Conservation (phyloP, 148 eudicot species). For the Hydrangea macrophylla region DNA sequence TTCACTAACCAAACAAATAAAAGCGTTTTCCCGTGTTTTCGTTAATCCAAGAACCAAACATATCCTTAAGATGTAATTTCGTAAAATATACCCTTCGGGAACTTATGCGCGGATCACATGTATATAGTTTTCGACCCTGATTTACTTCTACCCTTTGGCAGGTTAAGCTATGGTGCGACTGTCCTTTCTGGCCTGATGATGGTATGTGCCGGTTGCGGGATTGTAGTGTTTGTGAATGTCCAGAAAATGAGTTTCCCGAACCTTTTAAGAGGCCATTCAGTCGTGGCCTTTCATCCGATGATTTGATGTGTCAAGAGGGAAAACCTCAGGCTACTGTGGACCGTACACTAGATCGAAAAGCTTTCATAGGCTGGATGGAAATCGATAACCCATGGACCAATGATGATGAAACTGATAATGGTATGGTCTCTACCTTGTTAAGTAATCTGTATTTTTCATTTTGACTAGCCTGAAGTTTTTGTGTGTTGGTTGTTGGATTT, state of each 20-base stretch:
- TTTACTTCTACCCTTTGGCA: conserved; percentile 5
- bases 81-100: background rate
- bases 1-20: no score
- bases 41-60: background rate
- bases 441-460: no score
- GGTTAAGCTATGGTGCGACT: conserved; percentile 44
- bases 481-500: background rate
- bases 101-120: background rate
- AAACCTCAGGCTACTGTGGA: conserved; percentile 55
- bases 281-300: conserved; percentile 35
- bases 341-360: conserved; percentile 45
- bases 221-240: conserved; percentile 54
- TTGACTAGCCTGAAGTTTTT: background rate
- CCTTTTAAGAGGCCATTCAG: conserved; percentile 22
- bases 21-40: background rate
- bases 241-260: conserved; percentile 44
- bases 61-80: no score
- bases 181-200: conserved; percentile 48
- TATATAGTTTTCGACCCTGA: background rate
- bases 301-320: conserved; percentile 44
- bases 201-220: conserved; percentile 44
- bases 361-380: conserved; percentile 50
- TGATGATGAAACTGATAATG: conserved; percentile 55
- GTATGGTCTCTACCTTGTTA: no score
- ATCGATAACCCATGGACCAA: conserved; percentile 56